These are phyloP conservation scores for Leishmania braziliensis DNA, from an alignment of 208 protist species.

Conservation along the genomic window DNA sequence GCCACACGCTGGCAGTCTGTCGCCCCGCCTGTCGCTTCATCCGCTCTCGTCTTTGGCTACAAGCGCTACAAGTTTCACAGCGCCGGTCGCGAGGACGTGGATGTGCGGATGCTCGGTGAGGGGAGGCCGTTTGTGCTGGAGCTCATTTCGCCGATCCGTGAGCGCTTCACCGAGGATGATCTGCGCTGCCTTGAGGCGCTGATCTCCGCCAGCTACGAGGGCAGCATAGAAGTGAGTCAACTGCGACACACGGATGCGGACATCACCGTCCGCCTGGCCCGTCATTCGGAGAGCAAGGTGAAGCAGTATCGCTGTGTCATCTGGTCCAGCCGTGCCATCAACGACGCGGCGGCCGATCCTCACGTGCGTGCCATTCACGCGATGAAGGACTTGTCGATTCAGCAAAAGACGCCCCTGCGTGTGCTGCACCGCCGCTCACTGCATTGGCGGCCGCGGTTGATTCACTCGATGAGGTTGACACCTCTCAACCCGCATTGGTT, in stretches of 20 bases:
- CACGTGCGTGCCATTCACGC: conserved; percentile 45
- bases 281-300: conserved; percentile 88
- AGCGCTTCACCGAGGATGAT: conserved; percentile 59
- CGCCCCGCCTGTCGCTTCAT: conserved; percentile 29
- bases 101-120: conserved; percentile 95
- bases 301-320: conserved; percentile 91
- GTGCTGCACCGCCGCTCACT: conserved; percentile 95
- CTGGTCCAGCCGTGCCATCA: conserved; percentile 76
- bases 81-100: conserved; percentile 94
- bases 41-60: conserved; percentile 63
- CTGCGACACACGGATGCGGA: conserved; percentile 64
- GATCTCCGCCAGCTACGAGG: conserved; percentile 68
- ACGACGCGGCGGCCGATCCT: conserved; percentile 37
- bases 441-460: conserved; percentile 68
- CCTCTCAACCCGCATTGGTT: conserved; percentile 90
- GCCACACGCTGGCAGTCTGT: conserved; percentile 39
- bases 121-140: conserved; percentile 94
- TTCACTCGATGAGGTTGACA: conserved; percentile 79
- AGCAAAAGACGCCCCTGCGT: conserved; percentile 93
- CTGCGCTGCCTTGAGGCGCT: conserved; percentile 37
- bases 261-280: conserved; percentile 78
- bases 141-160: conserved; percentile 68
- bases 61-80: conserved; percentile 92
- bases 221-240: conserved; percentile 64
- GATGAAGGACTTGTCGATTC: conserved; percentile 58